Base-by-base conservation (phyloP, 2,329 filamentous ascomycete genomes). In the Ophiocordyceps polyrhachis-furcata region DNA sequence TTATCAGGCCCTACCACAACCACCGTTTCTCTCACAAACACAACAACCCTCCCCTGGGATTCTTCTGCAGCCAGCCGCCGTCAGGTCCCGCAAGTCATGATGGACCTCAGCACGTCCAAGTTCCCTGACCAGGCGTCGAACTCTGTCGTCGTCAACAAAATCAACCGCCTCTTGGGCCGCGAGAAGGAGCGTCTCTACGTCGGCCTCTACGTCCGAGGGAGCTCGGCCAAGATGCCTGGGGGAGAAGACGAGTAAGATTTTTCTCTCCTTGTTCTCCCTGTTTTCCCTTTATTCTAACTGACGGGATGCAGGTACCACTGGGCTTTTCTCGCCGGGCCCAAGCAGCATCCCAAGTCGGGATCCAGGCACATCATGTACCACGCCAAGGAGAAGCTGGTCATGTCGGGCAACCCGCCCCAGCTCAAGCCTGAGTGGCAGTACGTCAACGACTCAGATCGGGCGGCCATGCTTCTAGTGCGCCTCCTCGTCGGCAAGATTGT, bases 271-370 rank as follows among this genome's bases (percentile, higher is more conserved):
- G n/a, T 20, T 5, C 21, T 28, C 1, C 14, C 23, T 32, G n/a
- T n/a, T 6, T 13, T n/a, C 21, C 23, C 31, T 32, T 32, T 20
- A n/a, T 6, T 17, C 35, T 23, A 23, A 38, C 35, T 38, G 17
- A 38, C 17, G 2, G 19, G 15, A 13, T 17, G 17, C 41, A 63
- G 58, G 23, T 63, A 62, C 47, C 61, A 64, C 43, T 64, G 59
- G 60, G 58, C 58, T 12, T 48, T 64, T 15, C 55, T 64, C n/a
- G 48, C 59, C 14, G 61, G 60, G 12, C 60, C 60, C 8, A 64
- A 64, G 48, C 40, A 40, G 19, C 43, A 46, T n/a, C 38, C 32
- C 14, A 42, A 21, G 17, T 44, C 25, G n/a, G 43, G n/a, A 53
- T 62, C 42, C 40, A 40, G 50, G 40, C 56, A 54, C 19, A 59